Percentiles rank a stretch among this genome's conserved stretches.
phyloP scores from a whole-genome alignment of 176 grass and related monocot genomes.

The Coix lacrymajobi region DNA sequence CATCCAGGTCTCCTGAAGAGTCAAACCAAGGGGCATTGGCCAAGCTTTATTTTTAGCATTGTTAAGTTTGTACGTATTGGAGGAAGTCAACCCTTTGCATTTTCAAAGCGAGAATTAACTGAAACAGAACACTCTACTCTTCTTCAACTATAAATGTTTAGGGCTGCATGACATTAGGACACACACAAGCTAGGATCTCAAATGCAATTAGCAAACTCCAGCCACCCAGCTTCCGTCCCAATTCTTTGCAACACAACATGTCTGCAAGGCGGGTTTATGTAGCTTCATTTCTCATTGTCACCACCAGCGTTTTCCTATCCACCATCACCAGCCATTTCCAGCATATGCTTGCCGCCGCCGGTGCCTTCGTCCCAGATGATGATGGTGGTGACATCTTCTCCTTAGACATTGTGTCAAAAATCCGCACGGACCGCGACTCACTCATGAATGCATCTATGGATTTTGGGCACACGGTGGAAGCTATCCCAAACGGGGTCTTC shows the following conservation, averaged over 20 bases:
- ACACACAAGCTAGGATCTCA: background rate
- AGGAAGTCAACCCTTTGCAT: constrained; percentile 20
- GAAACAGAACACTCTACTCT: background rate
- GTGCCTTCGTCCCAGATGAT: background rate
- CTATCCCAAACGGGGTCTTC: constrained; percentile 4
- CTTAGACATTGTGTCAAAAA: constrained; percentile 12
- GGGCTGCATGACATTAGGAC: background rate
- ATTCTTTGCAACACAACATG: constrained; percentile 16
- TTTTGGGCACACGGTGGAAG: constrained; percentile 41
- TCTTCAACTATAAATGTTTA: constrained; percentile 28
- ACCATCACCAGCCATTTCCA: background rate
- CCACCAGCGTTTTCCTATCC: constrained; percentile 21
- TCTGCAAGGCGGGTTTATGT: background rate
- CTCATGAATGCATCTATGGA: constrained; percentile 2
- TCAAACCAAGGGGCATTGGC: background rate
- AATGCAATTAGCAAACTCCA: constrained; percentile 34
- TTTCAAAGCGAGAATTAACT: constrained; percentile 5
- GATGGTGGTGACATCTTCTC: constrained; percentile 14
- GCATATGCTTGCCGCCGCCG: background rate
- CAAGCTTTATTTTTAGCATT: background rate
- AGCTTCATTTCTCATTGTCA: constrained; percentile 4
- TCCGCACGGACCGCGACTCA: background rate
- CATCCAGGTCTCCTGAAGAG: constrained; percentile 1
- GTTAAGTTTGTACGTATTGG: background rate
- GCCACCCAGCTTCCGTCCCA: background rate